Conservation (phyloP, 1,139 yeast species). For the Kodamaea derodonti region DNA sequence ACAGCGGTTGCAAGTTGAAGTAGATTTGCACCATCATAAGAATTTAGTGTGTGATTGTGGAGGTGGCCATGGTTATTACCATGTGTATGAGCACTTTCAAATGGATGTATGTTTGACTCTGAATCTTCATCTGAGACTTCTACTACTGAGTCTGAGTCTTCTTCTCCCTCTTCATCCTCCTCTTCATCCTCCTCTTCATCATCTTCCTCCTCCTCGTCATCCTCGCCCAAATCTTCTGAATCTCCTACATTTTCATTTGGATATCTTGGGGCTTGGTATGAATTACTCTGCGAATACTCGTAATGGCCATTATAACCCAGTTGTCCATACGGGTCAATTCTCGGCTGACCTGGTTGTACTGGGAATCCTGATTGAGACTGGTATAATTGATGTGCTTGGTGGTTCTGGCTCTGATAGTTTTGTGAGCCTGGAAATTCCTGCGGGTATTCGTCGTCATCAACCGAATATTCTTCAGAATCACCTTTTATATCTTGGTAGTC, state of each 20-base stretch:
- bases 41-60: neutral
- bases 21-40: neutral
- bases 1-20: slow-evolving; percentile 9
- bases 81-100: neutral
- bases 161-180: slow-evolving; percentile 19
- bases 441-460: neutral
- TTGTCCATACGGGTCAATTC: too few species aligned
- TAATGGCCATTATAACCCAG: neutral
- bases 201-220: slow-evolving; percentile 19
- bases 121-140: slow-evolving; percentile 17
- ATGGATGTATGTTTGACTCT: slow-evolving; percentile 7
- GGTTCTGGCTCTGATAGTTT: neutral
- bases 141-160: slow-evolving; percentile 16
- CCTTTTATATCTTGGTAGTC: neutral
- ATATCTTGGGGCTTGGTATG: neutral
- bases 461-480: neutral
- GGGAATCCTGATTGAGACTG: neutral
- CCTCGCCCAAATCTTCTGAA: slow-evolving; percentile 5
- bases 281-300: neutral
- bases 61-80: neutral
- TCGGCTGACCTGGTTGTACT: too few species aligned
- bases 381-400: too few species aligned
- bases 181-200: slow-evolving; percentile 13
- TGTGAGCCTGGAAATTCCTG: neutral
- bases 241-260: neutral